Evolutionary conservation across 129 eudicot species (phyloP).

Genomic region (Pseudognaphalium luteoalbum): DNA sequence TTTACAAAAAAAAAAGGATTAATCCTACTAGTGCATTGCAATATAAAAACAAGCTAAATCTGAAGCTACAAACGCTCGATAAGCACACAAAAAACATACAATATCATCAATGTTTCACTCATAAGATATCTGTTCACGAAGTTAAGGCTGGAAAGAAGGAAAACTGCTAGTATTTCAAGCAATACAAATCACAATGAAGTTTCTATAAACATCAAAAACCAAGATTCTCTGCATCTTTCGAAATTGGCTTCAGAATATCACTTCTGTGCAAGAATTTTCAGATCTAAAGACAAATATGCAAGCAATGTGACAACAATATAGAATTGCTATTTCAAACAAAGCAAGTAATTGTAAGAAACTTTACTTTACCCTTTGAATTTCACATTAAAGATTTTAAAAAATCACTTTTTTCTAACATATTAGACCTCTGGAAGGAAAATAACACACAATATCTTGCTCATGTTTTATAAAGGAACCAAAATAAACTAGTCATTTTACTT

Average conservation of each 20-base stretch:
- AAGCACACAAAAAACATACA: background rate
- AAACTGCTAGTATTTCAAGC: background rate
- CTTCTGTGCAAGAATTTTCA: conserved; percentile 11
- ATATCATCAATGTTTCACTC: too few species aligned
- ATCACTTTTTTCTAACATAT: conserved; percentile 2
- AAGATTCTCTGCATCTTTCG: too few species aligned
- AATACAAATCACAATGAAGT: conserved; percentile 2
- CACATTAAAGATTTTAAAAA: background rate
- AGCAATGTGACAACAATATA: background rate
- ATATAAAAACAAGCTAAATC: background rate
- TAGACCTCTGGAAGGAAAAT: background rate
- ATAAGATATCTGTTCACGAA: background rate
- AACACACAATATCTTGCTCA: background rate
- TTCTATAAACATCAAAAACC: background rate
- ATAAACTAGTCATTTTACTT: background rate
- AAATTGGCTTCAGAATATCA: conserved; percentile 6
- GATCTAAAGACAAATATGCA: conserved; percentile 12
- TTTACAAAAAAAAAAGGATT: background rate
- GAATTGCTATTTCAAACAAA: background rate
- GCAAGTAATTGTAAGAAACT: conserved; percentile 6
- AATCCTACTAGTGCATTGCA: conserved; percentile 5
- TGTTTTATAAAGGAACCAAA: background rate
- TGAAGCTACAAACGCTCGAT: background rate
- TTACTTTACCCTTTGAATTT: background rate
- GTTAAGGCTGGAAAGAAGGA: background rate